These are phyloP conservation scores for Vitis amurensis DNA, from an alignment of 164 flowering plant species.

Conservation along the genomic window DNA sequence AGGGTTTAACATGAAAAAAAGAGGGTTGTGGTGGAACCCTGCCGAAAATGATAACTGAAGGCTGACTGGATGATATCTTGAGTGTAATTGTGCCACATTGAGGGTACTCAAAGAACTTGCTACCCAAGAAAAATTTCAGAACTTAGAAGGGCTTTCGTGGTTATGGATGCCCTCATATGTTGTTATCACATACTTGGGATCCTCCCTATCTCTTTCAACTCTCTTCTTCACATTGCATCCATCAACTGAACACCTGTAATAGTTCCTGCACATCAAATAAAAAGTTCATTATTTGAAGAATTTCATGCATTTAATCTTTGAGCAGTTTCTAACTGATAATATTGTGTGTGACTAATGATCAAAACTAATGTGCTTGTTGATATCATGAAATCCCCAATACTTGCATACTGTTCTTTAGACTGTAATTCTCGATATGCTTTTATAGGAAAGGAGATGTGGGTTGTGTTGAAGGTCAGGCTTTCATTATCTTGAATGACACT, in stretches of 20 bases:
- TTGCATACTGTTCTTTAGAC: background rate
- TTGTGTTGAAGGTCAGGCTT: background rate
- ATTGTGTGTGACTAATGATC: no score
- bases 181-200: constrained; percentile 46
- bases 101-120: background rate
- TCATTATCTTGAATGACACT: no score
- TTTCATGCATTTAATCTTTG: background rate
- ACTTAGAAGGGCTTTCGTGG: constrained; percentile 31
- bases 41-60: background rate
- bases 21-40: background rate
- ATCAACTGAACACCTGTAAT: constrained; percentile 47
- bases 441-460: background rate
- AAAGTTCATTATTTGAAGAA: background rate
- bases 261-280: constrained; percentile 42
- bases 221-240: constrained; percentile 67
- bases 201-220: constrained; percentile 55
- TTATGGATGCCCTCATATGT: constrained; percentile 58
- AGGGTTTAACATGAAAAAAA: background rate
- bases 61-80: no score
- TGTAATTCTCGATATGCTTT: background rate
- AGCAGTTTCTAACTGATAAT: no score
- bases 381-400: background rate
- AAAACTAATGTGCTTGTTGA: no score
- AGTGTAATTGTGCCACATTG: background rate
- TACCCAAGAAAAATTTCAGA: constrained; percentile 3